phyloP scores from a whole-genome alignment of 2,329 filamentous ascomycete genomes.

The Endothia cerciana region DNA sequence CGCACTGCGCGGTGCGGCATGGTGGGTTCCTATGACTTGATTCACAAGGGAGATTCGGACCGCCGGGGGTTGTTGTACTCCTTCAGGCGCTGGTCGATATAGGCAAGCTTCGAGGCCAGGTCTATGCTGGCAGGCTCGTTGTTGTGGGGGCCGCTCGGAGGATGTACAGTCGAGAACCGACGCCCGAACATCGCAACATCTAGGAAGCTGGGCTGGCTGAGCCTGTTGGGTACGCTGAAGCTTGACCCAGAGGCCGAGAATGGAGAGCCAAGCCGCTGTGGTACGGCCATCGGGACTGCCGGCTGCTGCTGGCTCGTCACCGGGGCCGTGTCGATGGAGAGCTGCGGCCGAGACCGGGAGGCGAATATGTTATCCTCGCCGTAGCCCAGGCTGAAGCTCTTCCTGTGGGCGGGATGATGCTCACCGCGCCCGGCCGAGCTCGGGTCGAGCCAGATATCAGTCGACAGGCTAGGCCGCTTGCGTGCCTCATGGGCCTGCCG shows the following conservation, averaged over 20 bases:
- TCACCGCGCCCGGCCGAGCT: slow-evolving; percentile 34
- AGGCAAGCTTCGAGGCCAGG: slow-evolving; percentile 57
- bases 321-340: slow-evolving; percentile 20
- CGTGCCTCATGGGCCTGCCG: slow-evolving; percentile 54
- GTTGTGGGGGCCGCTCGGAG: slow-evolving; percentile 42
- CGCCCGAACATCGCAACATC: slow-evolving; percentile 50
- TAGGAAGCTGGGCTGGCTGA: slow-evolving; percentile 51
- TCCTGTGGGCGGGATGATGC: slow-evolving; percentile 28
- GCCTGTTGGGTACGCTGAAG: slow-evolving; percentile 64
- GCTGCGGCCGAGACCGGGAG: slow-evolving; percentile 19
- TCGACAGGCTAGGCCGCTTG: slow-evolving; percentile 58
- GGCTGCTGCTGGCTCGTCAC: slow-evolving; percentile 32
- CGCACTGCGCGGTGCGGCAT: neutral
- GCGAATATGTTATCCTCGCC: slow-evolving; percentile 24
- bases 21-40: neutral
- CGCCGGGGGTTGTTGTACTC: slow-evolving; percentile 55
- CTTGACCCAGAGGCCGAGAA: slow-evolving; percentile 56
- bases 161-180: slow-evolving; percentile 63
- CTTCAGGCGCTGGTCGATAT: slow-evolving; percentile 61
- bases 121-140: slow-evolving; percentile 45
- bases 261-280: slow-evolving; percentile 61
- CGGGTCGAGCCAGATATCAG: slow-evolving; percentile 58
- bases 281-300: slow-evolving; percentile 41
- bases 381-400: slow-evolving; percentile 38
- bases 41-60: slow-evolving; percentile 55